Percentiles rank a stretch among this genome's conserved stretches.
Evolutionary conservation across 208 protist genomes (phyloP).

Genomic region (Trichomonas vaginalis): DNA sequence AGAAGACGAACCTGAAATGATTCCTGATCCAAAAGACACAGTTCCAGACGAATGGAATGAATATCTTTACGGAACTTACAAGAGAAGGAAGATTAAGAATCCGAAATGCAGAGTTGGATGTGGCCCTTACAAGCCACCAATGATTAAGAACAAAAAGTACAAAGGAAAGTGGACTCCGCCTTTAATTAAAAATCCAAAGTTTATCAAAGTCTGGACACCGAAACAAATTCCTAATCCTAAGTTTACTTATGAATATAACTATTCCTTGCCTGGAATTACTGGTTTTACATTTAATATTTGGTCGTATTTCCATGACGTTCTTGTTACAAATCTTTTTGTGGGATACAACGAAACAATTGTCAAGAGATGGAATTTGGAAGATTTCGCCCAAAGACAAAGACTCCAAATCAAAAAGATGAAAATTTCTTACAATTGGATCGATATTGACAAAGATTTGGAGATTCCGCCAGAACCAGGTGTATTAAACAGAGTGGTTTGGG

Average conservation of each 20-base stretch:
- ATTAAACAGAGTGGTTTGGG: no score
- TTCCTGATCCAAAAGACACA: slow-evolving; percentile 26
- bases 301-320: not conserved
- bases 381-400: no score
- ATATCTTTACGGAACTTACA: slow-evolving; percentile 33
- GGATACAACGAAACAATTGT: not conserved
- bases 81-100: slow-evolving; percentile 28
- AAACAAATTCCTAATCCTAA: slow-evolving; percentile 36
- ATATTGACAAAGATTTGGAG: no score
- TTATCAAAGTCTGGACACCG: slow-evolving; percentile 34
- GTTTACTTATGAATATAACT: slow-evolving; percentile 19
- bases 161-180: slow-evolving; percentile 29
- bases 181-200: slow-evolving; percentile 34
- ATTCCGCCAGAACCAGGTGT: no score
- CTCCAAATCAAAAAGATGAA: no score
- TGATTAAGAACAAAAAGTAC: slow-evolving; percentile 34
- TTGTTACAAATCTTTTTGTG: not conserved
- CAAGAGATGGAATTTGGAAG: not conserved
- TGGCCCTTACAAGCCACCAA: slow-evolving; percentile 22
- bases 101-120: slow-evolving; percentile 23
- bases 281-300: not conserved
- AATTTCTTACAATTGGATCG: no score
- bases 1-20: slow-evolving; percentile 3
- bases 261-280: not conserved
- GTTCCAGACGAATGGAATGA: slow-evolving; percentile 36